Evolutionary conservation across 164 flowering plant genomes (phyloP), one percentile per base, ranked within the genome.

Genomic region (Dillenia suffruticosa): DNA sequence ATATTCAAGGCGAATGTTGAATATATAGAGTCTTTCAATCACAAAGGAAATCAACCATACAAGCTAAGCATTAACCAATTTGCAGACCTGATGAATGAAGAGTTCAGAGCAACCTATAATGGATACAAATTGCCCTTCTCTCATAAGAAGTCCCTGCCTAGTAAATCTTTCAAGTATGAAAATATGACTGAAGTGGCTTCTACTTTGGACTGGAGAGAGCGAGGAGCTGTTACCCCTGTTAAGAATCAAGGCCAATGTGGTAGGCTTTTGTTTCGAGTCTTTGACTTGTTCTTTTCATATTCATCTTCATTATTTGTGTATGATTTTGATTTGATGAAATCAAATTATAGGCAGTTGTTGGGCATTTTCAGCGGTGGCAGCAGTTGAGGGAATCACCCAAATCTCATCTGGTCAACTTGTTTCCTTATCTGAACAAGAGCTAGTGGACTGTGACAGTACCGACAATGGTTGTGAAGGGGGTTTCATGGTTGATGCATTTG

Each of bases 381-480:
- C 62, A 16, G 44, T 59, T 47, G 62, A 59, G 48, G 52, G 62
- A 51, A 51, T 51, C 9, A 51, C 54, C 5, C 32, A 59, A 17
- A 47, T 59, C 13, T 46, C 15, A 9, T 15, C 53, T 0, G 49
- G 55, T 14, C n/a, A 53, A n/a, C 32, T 62, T 2, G n/a, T 53
- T 12, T 52, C 65, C 14, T 44, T 62, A 12, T 62, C 63, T 8
- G 63, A 59, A 9, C 63, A 48, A 48, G 40, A 59, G 47, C 19
- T 59, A 8, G 54, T 59, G 12, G 63, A 59, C 53, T 49, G 63
- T 49, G 63, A 59, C 15, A 48, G 61, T 10, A 15, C 10, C 10
- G 10, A 73, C 40, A 45, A 69, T 13, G 73, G 73, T 3, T 69
- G 76, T 46, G 9, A 22, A 1, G 76, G 73, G 5, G 73, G 70